phyloP scores from a whole-genome alignment of 2,329 filamentous ascomycete species.

The Huntiella abstrusa region DNA sequence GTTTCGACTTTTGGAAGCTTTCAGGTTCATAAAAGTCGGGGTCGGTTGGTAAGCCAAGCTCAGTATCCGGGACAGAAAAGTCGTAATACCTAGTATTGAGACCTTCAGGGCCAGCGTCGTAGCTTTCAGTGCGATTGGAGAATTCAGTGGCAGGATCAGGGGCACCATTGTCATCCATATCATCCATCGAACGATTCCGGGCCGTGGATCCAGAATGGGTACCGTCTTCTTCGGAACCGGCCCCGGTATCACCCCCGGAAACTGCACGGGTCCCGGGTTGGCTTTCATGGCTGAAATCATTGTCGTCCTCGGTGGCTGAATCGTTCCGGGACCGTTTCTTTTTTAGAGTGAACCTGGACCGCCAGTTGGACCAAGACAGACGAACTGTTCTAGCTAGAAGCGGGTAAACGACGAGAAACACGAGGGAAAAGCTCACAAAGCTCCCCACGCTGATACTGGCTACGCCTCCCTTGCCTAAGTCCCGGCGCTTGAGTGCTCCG shows the following conservation, averaged over 20 bases:
- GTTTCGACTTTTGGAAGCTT: constrained; percentile 3
- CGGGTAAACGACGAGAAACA: constrained; percentile 12
- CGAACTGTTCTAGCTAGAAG: constrained; percentile 11
- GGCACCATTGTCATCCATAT: neutral
- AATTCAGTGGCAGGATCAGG: neutral
- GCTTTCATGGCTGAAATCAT: no score
- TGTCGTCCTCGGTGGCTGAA: no score
- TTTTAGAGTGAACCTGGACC: neutral
- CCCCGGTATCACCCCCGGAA: neutral
- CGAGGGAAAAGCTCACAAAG: constrained; percentile 16
- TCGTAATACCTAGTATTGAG: constrained; percentile 11
- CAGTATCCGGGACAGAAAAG: constrained; percentile 9
- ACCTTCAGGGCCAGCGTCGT: constrained; percentile 1
- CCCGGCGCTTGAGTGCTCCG: constrained; percentile 2
- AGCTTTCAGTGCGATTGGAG: constrained; percentile 4
- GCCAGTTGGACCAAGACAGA: constrained; percentile 7
- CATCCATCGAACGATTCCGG: neutral
- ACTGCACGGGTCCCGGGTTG: no score
- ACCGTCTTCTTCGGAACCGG: neutral
- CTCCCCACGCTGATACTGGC: constrained; percentile 39
- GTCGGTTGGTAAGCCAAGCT: constrained; percentile 9
- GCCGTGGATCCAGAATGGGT: neutral
- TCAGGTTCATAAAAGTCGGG: constrained; percentile 4
- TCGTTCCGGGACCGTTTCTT: neutral
- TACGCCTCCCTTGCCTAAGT: constrained; percentile 28